A percentile compares a stretch with the other conserved stretches of the same genome.
Conservation (phyloP, 1,139 yeast genomes). For the Hyphopichia khmerensis region DNA sequence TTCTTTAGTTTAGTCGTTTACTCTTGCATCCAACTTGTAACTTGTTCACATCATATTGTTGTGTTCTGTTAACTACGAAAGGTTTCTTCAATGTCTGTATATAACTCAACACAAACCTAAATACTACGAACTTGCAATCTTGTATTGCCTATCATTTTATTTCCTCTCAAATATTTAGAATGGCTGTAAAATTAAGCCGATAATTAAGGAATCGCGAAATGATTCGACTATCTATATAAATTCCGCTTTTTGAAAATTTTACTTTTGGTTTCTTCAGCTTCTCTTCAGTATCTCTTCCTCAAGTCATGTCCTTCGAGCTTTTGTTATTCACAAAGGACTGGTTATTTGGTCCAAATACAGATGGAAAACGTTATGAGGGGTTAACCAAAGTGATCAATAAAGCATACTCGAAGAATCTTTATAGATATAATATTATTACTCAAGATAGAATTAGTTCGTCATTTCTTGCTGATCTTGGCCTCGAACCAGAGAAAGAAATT, state of each 20-base stretch:
- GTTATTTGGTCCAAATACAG: conserved; percentile 14
- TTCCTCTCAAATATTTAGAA: too few species aligned
- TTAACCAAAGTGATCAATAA: conserved; percentile 36
- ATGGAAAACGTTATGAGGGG: conserved; percentile 12
- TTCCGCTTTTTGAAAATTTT: neutral
- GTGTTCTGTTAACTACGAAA: too few species aligned
- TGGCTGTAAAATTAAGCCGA: too few species aligned
- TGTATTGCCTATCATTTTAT: too few species aligned
- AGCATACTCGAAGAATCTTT: conserved; percentile 48
- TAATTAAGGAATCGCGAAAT: too few species aligned
- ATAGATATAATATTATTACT: conserved; percentile 40
- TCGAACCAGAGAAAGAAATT: conserved; percentile 19
- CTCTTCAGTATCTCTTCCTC: neutral
- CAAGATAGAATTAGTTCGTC: conserved; percentile 40
- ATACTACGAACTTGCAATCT: too few species aligned
- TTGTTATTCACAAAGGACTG: conserved; percentile 23
- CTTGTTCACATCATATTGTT: too few species aligned
- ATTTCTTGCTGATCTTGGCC: conserved; percentile 25
- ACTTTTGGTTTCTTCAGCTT: neutral
- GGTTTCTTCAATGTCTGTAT: too few species aligned
- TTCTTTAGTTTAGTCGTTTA: too few species aligned
- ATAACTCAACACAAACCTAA: too few species aligned
- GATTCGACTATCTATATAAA: too few species aligned
- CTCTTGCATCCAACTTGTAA: too few species aligned
- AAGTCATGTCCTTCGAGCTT: conserved; percentile 20